Evolutionary conservation across 1,284 basidiomycete genomes (phyloP), one percentile per base, ranked within the genome.

Genomic region (Ganoderma lucidum): DNA sequence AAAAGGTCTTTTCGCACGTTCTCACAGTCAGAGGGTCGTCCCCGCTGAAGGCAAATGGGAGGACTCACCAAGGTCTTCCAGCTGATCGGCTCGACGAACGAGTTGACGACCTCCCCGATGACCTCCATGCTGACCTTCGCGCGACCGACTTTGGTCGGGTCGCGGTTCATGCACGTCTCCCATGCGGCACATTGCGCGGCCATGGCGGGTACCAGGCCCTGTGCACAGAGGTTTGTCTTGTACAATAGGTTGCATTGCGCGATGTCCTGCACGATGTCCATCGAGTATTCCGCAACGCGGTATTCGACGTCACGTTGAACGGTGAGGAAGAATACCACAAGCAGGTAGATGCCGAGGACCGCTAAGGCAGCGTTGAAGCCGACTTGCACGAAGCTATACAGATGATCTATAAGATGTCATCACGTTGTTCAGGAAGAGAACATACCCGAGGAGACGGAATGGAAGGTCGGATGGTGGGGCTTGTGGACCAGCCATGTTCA

Each of bases 111-210:
- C 76, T 98, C 97, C 62, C 96, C 97, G 80, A 99, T 93, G 62
- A 97, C 92, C 83, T 99, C 96, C 65, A 97, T 96, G 59, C 94
- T 92, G 74, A 99, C 93, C 73, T 90, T 90, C 66, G 96, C 94
- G 63, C 95, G 92, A 0, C 96, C 96, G 30, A 98, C 90, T 45
- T 93, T 91, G 35, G 92, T 92, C 58, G 96, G 96, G 83, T 98
- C 96, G 67, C 95, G 93, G 79, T 93, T 91, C 94, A 98, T 98
- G 80, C 97, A 99, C n/a, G 90, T 90, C 77, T 97, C 94, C 97
- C 97, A 99, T 66, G 87, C 87, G 60, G 87, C 86, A 80, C 96
- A 98, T 78, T 93, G 91, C 51, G 88, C 86, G 62, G 89, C 86
- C 93, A 97, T 93, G 9, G 93, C 94, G 23, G 96, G 96, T 8